Evolutionary conservation across 306 rosid genomes (phyloP).

Genomic region (Hippophae tibetana): DNA sequence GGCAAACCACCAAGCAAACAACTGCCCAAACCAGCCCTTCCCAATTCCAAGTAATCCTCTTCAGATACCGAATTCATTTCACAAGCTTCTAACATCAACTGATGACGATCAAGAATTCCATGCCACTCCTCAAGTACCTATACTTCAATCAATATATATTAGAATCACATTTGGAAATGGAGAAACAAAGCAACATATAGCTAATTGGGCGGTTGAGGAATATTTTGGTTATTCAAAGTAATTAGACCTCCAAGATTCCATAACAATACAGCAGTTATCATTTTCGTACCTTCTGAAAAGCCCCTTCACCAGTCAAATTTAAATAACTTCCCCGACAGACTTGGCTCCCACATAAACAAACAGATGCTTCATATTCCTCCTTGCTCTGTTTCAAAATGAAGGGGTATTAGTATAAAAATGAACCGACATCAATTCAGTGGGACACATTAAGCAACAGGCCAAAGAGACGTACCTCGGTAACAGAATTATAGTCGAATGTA

Average conservation of each 20-base stretch:
- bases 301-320: conserved; percentile 96
- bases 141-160: conserved; percentile 19
- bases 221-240: not conserved
- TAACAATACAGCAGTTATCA: not conserved
- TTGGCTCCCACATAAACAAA: conserved; percentile 98
- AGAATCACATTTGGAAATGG: conserved; percentile 4
- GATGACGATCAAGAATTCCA: conserved; percentile 80
- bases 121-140: conserved; percentile 89
- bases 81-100: conserved; percentile 90
- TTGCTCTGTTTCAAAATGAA: conserved; percentile 56
- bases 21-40: conserved; percentile 95
- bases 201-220: not conserved
- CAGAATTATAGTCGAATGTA: conserved; percentile 95
- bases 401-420: conserved; percentile 1
- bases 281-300: conserved; percentile 62
- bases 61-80: conserved; percentile 70
- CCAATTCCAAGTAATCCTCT: conserved; percentile 82
- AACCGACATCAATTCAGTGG: not conserved
- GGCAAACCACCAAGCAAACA: conserved; percentile 96
- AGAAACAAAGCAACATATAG: conserved; percentile 2
- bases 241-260: not conserved
- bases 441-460: conserved; percentile 2
- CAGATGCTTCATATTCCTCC: conserved; percentile 98
- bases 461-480: conserved; percentile 78
- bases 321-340: conserved; percentile 97